Conservation (phyloP, 2,329 filamentous ascomycete species). For the Sporothrix brunneoviolacea region DNA sequence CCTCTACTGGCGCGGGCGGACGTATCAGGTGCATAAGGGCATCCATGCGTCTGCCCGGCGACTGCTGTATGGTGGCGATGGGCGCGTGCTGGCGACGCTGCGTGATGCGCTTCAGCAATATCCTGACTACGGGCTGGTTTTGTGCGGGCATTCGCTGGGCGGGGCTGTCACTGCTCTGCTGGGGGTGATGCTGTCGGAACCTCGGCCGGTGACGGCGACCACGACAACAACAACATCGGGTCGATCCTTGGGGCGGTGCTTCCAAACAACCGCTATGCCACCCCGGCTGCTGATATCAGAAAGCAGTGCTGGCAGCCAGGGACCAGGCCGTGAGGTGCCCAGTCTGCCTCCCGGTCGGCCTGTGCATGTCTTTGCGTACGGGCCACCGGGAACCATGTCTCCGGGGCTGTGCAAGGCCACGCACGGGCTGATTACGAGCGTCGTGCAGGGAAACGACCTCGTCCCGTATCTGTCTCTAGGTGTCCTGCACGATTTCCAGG, state of each 20-base stretch:
- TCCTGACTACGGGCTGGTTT: conserved; percentile 61
- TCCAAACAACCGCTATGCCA: conserved; percentile 50
- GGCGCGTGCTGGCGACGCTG: conserved; percentile 59
- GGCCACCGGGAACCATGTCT: conserved; percentile 66
- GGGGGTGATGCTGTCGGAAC: conserved; percentile 64
- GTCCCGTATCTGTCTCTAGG: conserved; percentile 69
- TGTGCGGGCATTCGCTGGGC: conserved; percentile 63
- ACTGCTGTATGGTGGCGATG: conserved; percentile 60
- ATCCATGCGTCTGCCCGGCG: conserved; percentile 65
- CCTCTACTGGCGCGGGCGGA: conserved; percentile 54
- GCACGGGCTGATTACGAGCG: conserved; percentile 65
- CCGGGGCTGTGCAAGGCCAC: conserved; percentile 63
- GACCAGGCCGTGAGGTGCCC: conserved; percentile 5
- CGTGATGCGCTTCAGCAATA: conserved; percentile 60
- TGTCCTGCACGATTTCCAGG: conserved; percentile 67
- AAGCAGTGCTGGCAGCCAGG: not conserved
- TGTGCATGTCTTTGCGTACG: conserved; percentile 75
- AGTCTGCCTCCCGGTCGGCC: conserved; percentile 60
- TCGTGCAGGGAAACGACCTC: conserved; percentile 66
- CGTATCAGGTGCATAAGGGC: conserved; percentile 67
- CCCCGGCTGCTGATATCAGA: conserved; percentile 32
- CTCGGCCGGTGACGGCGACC: conserved; percentile 36
- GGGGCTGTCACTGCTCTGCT: conserved; percentile 64
- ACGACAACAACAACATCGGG: too few species aligned
- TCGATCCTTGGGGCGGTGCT: too few species aligned